Evolutionary conservation across 2,329 filamentous ascomycete species (phyloP), one percentile per base, ranked within the genome.

Genomic region (Emmonsiellopsis sp.): DNA sequence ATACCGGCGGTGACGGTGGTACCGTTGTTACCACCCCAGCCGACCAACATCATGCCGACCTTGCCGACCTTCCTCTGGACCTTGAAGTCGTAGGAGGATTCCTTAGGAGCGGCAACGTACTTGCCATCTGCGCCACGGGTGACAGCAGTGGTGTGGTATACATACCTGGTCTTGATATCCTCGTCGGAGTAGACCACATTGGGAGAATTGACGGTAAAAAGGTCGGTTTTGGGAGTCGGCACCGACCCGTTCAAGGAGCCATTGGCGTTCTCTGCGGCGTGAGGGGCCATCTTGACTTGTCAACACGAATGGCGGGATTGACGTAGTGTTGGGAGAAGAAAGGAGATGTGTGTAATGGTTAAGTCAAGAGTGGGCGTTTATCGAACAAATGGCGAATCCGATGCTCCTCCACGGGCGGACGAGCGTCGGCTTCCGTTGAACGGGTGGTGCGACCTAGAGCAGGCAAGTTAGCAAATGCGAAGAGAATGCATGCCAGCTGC

Each of bases 1-100:
- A 98, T 95, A 71, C 92, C 93, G 57, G 93, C 93, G 56, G 93
- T 97, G 58, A 98, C 89, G 55, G 93, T 98, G 61, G 89, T 89
- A 61, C 93, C 93, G 70, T 98, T 98, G 83, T 98, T 98, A 67
- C 93, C 93, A 73, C 93, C 93, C 84, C 87, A 92, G 59, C 93
- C 93, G 61, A 98, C 92, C 61, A 98, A 81, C 93, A 98, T 97
- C 77, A 96, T 82, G 68, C 93, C 93, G 62, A 89, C 82, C 80
- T 92, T 95, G 73, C 90, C 89, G 56, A 97, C 82, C 73, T 87
- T 88, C 71, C 92, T 89, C 70, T 95, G 87, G 66, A 93, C 88
- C 81, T 95, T 95, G 86, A 98, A 97, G 78, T 96, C 86, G 72
- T 97, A 98, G 62, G 85, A 76, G 58, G 87, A 93, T 75, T 95